phyloP scores from a whole-genome alignment of 768 basidiomycete genomes.

The Pulveroboletus sp. region DNA sequence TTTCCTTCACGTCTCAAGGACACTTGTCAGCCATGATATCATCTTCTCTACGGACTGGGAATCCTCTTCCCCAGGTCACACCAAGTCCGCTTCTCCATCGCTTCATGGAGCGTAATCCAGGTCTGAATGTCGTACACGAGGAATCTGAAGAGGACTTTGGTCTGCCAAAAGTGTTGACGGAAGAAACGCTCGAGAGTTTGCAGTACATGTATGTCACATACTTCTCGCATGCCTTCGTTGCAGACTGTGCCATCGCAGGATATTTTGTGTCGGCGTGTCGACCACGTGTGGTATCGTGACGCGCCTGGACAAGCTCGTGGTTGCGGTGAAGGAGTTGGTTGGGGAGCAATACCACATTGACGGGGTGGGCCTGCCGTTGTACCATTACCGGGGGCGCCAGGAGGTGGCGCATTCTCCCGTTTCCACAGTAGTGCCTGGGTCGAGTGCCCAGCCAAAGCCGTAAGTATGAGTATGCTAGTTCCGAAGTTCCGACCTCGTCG shows the following conservation, averaged over 20 bases:
- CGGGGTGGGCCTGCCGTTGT: conserved; percentile 45
- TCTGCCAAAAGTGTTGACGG: conserved; percentile 64
- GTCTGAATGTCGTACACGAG: conserved; percentile 64
- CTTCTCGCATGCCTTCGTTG: neutral
- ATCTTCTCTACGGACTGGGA: conserved; percentile 68
- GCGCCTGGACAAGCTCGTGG: conserved; percentile 73
- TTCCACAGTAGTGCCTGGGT: neutral
- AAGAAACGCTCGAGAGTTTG: conserved; percentile 71
- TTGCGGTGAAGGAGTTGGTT: conserved; percentile 81
- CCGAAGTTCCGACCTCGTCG: too few species aligned
- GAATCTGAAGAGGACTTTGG: conserved; percentile 76
- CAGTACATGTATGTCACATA: conserved; percentile 68
- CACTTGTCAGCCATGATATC: conserved; percentile 64
- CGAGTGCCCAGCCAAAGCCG: neutral
- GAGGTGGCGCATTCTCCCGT: conserved; percentile 31
- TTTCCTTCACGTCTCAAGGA: neutral
- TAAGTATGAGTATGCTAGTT: too few species aligned
- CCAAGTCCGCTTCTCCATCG: conserved; percentile 63
- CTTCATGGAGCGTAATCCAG: conserved; percentile 48
- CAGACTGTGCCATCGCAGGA: conserved; percentile 33
- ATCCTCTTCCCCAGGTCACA: conserved; percentile 81
- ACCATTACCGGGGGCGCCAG: conserved; percentile 21
- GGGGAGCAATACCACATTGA: conserved; percentile 88
- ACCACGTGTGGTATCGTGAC: conserved; percentile 68
- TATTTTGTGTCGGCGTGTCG: conserved; percentile 71